Evolutionary conservation across 148 eudicot species (phyloP), one percentile per base, ranked within the genome.

Genomic region (Gaultheria prostrata): DNA sequence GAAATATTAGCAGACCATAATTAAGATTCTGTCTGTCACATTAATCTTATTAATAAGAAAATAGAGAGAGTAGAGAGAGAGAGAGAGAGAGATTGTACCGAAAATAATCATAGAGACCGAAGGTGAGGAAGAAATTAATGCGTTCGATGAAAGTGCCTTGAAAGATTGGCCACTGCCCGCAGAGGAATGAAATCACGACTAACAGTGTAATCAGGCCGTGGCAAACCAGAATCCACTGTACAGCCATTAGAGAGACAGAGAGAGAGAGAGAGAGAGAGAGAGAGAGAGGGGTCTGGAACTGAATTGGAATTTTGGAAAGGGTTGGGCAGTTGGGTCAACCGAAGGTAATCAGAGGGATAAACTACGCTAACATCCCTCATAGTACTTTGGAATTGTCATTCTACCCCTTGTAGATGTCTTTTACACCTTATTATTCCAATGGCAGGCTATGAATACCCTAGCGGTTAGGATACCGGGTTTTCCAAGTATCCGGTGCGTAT

Each of bases 101-200:
- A 87, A 96, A 90, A 82, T 92, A 94, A 72, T 96, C 97, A 61
- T 91, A 94, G 77, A 93, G 94, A 30, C 98, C 98, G 83, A 92
- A 91, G 30, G 95, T 91, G 87, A 96, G 87, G 88, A 96, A 96
- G 82, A 76, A 83, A 54, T 96, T 93, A 84, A 96, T 78, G 51
- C 90, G 89, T 85, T 92, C 90, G 76, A 96, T 83, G 82, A 96
- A 94, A 84, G 98, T 96, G 83, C 97, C 97, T 39, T 92, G 85
- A 35, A 96, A 96, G n/a, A 96, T 92, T 0, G 99, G 99, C 99
- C 98, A 96, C 45, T 93, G 95, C 7, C 99, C 99, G 83, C 98
- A 96, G 56, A 96, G 90, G 76, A 96, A 96, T 3, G 99, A 93
- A 6, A 92, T 85, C 28, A 94, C 84, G 6, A 96, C 95, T 82